Conservation (phyloP, 495 filamentous ascomycete genomes). For the Collariella sp. region DNA sequence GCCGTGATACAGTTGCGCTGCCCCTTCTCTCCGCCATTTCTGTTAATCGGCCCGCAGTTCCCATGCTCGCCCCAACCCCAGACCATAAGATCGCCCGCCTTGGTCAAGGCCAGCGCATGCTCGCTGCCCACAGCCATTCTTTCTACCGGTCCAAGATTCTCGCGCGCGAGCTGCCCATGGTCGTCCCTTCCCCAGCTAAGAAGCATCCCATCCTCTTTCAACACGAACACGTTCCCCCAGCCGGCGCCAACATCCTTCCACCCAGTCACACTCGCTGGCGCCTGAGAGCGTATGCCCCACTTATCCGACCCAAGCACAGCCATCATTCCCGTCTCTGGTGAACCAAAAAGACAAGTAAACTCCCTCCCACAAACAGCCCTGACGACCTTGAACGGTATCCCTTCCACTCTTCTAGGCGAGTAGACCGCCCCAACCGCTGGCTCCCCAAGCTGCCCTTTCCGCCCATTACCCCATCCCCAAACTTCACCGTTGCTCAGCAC, state of each 20-base stretch:
- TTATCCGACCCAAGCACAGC: conserved; percentile 61
- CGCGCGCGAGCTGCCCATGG: conserved; percentile 68
- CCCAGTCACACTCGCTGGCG: conserved; percentile 27
- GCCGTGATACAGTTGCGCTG: conserved; percentile 54
- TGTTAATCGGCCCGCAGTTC: conserved; percentile 71
- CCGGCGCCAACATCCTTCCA: conserved; percentile 62
- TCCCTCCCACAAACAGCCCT: conserved; percentile 70
- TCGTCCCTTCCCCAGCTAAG: conserved; percentile 72
- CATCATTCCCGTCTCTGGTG: conserved; percentile 45
- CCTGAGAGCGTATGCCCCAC: conserved; percentile 47
- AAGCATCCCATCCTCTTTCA: conserved; percentile 48
- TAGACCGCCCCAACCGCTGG: conserved; percentile 39
- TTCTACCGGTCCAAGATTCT: conserved; percentile 40
- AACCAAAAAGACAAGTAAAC: conserved; percentile 64
- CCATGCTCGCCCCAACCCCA: conserved; percentile 99
- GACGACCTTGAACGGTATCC: conserved; percentile 45
- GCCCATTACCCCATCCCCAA: conserved; percentile 79
- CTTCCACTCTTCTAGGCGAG: conserved; percentile 50
- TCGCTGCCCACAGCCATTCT: conserved; percentile 76
- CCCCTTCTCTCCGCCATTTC: conserved; percentile 58
- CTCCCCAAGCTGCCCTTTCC: conserved; percentile 73
- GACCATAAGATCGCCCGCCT: conserved; percentile 52
- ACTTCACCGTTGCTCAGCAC: conserved; percentile 66
- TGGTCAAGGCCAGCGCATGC: conserved; percentile 63
- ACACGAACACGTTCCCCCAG: conserved; percentile 74